Base-by-base conservation (phyloP, 2,329 filamentous ascomycete species). In the Akanthomyces lecanii region DNA sequence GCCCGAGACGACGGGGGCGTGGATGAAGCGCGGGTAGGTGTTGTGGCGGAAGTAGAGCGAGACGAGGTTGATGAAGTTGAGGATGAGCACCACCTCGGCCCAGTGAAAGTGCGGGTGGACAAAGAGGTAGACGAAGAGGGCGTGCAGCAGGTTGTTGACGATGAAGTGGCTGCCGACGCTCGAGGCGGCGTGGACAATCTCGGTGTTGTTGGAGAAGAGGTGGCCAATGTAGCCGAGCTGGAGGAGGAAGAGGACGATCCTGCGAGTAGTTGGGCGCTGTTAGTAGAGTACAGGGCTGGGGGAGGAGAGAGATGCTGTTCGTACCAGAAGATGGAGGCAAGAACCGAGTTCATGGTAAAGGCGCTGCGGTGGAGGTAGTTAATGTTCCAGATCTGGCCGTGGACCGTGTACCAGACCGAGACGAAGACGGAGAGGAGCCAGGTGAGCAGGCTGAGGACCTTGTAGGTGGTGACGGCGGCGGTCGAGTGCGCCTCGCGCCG, bases 131-230 rank as follows among this genome's bases (percentile, higher is more conserved):
- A 96, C 84, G 75, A 92, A 96, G 68, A 84, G 86, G 68, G 93
- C 89, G 74, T 92, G 85, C 65, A 96, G 82, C 48, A 97, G 78
- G 76, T 96, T 97, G 82, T 92, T 90, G 69, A 89, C 73, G 73
- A 96, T 92, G 76, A 94, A 96, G 79, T 96, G 91, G 68, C 85
- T 84, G 65, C 90, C 92, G 16, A 96, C 88, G 67, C 90, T 87
- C 67, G 89, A 89, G 25, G 92, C 90, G 18, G 86, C 82, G 65
- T 85, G 84, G 66, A 91, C 84, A 60, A 84, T 80, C 33, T 84
- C 83, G 52, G 80, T 72, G 68, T 89, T 85, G 67, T 80, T 79
- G 53, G 86, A 88, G 81, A 92, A 96, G 67, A 97, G 85, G 70
- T 91, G 86, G 69, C 82, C 85, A 64, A 92, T 80, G 75, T 96